A percentile compares a stretch with the other conserved stretches of the same genome.
These are phyloP conservation scores for Trichosporon sp. DNA, from an alignment of 1,284 basidiomycete species.

Conservation along the genomic window DNA sequence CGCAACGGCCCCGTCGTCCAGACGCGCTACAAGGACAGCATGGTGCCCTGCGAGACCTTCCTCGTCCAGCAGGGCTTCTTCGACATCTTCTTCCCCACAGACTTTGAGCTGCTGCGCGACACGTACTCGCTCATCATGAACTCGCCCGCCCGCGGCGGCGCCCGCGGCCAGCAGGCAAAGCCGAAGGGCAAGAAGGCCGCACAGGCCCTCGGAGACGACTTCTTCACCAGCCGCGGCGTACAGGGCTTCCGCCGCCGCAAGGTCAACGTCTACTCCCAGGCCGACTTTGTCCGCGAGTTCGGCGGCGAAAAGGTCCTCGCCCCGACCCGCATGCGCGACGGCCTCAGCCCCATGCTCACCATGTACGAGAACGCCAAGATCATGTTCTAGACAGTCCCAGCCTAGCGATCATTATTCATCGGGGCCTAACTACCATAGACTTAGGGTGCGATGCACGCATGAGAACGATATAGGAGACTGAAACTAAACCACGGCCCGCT, in stretches of 20 bases:
- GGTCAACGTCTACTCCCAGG: slow-evolving; percentile 44
- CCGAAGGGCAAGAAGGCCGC: slow-evolving; percentile 9
- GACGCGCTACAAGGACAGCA: slow-evolving; percentile 76
- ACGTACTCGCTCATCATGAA: slow-evolving; percentile 77
- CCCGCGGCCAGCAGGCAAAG: slow-evolving; percentile 6
- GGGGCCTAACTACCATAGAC: not conserved
- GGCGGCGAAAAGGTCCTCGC: slow-evolving; percentile 33
- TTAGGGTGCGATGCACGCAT: not conserved
- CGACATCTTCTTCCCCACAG: slow-evolving; percentile 98
- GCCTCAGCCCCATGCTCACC: slow-evolving; percentile 40
- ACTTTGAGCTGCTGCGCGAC: slow-evolving; percentile 77
- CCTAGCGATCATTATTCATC: not conserved
- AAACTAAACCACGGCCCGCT: not conserved
- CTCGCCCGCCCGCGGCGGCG: slow-evolving; percentile 29
- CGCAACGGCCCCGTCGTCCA: slow-evolving; percentile 92
- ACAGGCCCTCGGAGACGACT: slow-evolving; percentile 16
- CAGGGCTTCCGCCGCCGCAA: slow-evolving; percentile 38
- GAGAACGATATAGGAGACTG: not conserved
- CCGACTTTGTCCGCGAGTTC: slow-evolving; percentile 41
- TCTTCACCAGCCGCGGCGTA: slow-evolving; percentile 34
- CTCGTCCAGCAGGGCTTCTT: slow-evolving; percentile 94
- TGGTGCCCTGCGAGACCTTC: slow-evolving; percentile 84
- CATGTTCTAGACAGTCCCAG: slow-evolving; percentile 37
- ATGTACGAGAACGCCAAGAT: slow-evolving; percentile 50
- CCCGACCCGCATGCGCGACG: slow-evolving; percentile 39